Percentiles rank a stretch among this genome's conserved stretches.
Evolutionary conservation across 352 stramenopile genomes (phyloP).

Genomic region (Phytophthora megakarya): DNA sequence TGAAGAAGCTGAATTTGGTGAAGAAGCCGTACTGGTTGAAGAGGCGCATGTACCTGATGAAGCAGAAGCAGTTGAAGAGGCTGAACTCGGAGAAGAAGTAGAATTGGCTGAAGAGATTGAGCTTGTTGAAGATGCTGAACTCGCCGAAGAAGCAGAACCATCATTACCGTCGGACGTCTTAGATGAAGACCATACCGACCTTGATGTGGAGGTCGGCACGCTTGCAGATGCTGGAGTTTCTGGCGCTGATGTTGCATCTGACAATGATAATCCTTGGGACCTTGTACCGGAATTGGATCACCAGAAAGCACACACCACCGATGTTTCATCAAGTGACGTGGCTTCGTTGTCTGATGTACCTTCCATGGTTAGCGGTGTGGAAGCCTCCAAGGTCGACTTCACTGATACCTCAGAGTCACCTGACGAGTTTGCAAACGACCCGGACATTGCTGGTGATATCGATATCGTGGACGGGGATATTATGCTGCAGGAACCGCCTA

Average conservation of each 20-base stretch:
- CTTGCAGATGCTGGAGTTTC: conserved; percentile 44
- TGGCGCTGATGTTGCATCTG: conserved; percentile 28
- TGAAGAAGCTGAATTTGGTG: conserved; percentile 22
- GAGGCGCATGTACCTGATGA: conserved; percentile 21
- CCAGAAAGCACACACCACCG: conserved; percentile 13
- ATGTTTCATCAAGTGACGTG: conserved; percentile 16
- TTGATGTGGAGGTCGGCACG: conserved; percentile 42
- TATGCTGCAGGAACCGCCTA: conserved; percentile 47
- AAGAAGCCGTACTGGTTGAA: conserved; percentile 16
- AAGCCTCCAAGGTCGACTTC: conserved; percentile 37
- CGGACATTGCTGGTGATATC: conserved; percentile 58
- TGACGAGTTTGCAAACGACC: conserved; percentile 50
- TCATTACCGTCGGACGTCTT: conserved; percentile 12
- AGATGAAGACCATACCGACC: conserved; percentile 14
- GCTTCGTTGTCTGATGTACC: not conserved
- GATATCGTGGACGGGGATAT: conserved; percentile 61
- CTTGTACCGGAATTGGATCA: conserved; percentile 31
- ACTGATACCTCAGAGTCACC: conserved; percentile 30
- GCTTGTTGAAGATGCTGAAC: conserved; percentile 1
- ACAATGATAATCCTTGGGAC: conserved; percentile 35
- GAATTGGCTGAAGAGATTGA: conserved; percentile 24
- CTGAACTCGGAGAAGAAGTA: conserved; percentile 17
- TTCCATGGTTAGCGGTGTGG: conserved; percentile 12
- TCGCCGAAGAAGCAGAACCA: conserved; percentile 22
- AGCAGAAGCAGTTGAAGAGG: conserved; percentile 16